These are phyloP conservation scores for Zygotorulaspora florentina DNA, from an alignment of 805 yeast species.

Conservation along the genomic window DNA sequence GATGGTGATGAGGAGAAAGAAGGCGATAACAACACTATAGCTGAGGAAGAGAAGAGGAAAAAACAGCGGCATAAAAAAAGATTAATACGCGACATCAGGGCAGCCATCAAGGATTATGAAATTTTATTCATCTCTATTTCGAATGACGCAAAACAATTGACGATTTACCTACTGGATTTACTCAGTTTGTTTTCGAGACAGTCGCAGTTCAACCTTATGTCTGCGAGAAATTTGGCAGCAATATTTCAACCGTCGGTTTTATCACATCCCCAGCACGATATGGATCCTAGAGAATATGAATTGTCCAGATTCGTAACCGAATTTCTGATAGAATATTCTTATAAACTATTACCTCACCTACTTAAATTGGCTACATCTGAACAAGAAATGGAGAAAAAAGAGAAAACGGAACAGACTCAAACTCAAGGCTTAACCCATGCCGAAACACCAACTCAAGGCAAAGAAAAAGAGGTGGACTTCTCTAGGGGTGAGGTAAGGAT, in stretches of 20 bases:
- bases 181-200: conserved; percentile 80
- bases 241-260: conserved; percentile 95
- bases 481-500: conserved; percentile 6
- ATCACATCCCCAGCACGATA: conserved; percentile 88
- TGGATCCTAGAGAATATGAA: conserved; percentile 89
- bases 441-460: not conserved
- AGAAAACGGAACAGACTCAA: not conserved
- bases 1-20: conserved; percentile 21
- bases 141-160: conserved; percentile 68
- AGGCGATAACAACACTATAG: conserved; percentile 18
- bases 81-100: conserved; percentile 59
- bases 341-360: conserved; percentile 62
- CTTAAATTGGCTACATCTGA: conserved; percentile 33
- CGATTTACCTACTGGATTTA: conserved; percentile 82
- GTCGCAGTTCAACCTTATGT: conserved; percentile 78
- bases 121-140: conserved; percentile 65
- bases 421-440: not conserved
- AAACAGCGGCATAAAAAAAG: conserved; percentile 50
- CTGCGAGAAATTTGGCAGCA: conserved; percentile 89
- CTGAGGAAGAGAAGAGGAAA: conserved; percentile 35
- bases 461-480: not conserved
- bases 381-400: conserved; percentile 9
- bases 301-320: conserved; percentile 82
- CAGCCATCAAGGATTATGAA: conserved; percentile 70
- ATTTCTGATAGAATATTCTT: conserved; percentile 81